Evolutionary conservation across 257 asterid species (phyloP), one percentile per base, ranked within the genome.

Genomic region (Handroanthus guayacan): DNA sequence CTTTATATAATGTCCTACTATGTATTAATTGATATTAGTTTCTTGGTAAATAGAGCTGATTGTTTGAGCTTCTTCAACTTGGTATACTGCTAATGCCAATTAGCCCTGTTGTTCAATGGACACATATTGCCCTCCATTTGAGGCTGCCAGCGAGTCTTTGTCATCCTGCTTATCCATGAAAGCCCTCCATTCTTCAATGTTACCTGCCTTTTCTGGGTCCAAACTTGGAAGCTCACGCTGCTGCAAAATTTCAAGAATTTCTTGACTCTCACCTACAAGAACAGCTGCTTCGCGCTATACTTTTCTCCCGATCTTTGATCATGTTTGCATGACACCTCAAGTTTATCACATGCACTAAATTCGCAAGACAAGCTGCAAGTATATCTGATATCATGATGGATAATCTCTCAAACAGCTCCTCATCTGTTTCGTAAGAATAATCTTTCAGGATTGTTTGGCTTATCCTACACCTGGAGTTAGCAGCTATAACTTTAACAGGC

Each of bases 301-400:
- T 75, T 36, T 50, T 45, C 56, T 82, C 80, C 70, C 88, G 75
- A 67, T 84, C 73, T 56, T 84, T 83, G 9, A 79, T 52, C 14
- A 44, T 52, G 18, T 56, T 48, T 37, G 38, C 56, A 48, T 80
- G 76, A 43, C 87, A 84, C 52, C 52, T 60, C 7, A 36, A 18
- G 62, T 67, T 16, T 75, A 84, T 78, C 10, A 78, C 72, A 31
- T 16, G 66, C 0, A 65, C 76, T 47, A 81, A 67, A 41, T 41
- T 41, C 8, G 45, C 8, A 8, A 41, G 45, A 8, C 6, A 47
- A 47, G 52, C 52, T 7, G 64, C 76, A 41, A 80, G 69, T 72
- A 82, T 71, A 45, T 77, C 84, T 6, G 62, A 57, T 14, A 85
- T 77, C 75, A 80, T 74, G 17, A 67, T 10, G n/a, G 77, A 70